Evolutionary conservation across 2,329 filamentous ascomycete genomes (phyloP), one percentile per base, ranked within the genome.

Genomic region (Exophiala bonariae): DNA sequence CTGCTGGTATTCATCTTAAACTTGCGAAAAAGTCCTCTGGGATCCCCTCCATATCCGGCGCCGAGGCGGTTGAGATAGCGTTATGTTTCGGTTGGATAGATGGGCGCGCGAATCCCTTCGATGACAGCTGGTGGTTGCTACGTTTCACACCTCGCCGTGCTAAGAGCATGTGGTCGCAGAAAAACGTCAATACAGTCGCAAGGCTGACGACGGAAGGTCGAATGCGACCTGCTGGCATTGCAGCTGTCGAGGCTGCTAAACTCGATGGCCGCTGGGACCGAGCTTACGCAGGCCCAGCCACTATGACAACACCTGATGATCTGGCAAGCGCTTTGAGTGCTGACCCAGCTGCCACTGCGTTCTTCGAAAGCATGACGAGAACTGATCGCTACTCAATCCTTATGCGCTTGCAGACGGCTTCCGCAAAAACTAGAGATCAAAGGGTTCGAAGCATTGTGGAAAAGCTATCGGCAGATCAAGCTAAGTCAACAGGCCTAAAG

Each of bases 11-110:
- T 42, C 75, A 76, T 66, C 63, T 80, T 13, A 69, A 74, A 41
- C 64, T 79, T 18, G 68, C 69, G 37, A 80, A 80, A 47, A 80
- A 77, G 47, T 46, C 61, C 16, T 69, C 70, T 1, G 59, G 62
- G 3, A 62, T 70, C n/a, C 52, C 66, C 1, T 75, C 75, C 0
- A 63, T 81, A 11, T 72, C 70, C 13, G 59, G 70, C 58, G 49
- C 65, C 5, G 62, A 81, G 59, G 80, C 80, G 1, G 69, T 83
- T 14, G 76, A 82, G 58, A 63, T 70, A 26, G 79, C 80, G 1
- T 68, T 84, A 5, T 83, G 80, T 60, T 78, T 76, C 57, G 81
- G 81, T 33, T 84, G 81, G 80, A 84, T 83, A 47, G 80, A 84
- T 59, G 78, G 80, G 1, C 78, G 80, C 57, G 70, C 70, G 2